A percentile compares a stretch with the other conserved stretches of the same genome.
Conservation (phyloP, 2,329 filamentous ascomycete genomes). For the Exserohilum turcica region DNA sequence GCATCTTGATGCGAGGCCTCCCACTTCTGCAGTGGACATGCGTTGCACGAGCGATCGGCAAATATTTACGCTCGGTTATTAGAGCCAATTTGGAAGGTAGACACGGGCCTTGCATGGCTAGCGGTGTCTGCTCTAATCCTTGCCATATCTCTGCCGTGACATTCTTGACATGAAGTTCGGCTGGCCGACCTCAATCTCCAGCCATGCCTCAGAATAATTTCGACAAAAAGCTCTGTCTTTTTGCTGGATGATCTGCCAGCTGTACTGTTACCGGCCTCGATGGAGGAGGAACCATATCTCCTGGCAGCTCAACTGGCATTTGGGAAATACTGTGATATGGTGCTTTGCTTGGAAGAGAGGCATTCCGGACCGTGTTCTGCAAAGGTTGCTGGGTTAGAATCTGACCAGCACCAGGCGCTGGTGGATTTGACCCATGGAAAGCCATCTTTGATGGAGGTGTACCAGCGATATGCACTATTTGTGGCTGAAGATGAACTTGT, state of each 20-base stretch:
- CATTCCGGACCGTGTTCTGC: neutral
- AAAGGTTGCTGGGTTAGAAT: neutral
- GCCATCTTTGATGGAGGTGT: slow-evolving; percentile 4
- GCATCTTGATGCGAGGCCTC: slow-evolving; percentile 14
- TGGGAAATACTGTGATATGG: neutral
- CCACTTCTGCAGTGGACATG: slow-evolving; percentile 7
- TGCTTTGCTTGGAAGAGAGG: neutral
- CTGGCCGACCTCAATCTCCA: neutral
- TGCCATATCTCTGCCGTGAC: neutral
- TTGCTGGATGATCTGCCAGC: slow-evolving; percentile 2
- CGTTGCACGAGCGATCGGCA: slow-evolving; percentile 10
- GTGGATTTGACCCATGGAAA: neutral
- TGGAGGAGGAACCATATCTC: slow-evolving; percentile 13
- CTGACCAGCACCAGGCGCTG: neutral
- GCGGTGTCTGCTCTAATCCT: neutral
- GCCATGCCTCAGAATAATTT: slow-evolving; percentile 23
- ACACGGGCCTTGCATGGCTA: slow-evolving; percentile 4
- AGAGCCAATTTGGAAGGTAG: slow-evolving; percentile 16
- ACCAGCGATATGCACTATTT: slow-evolving; percentile 9
- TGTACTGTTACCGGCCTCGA: slow-evolving; percentile 13
- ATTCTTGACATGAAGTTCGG: neutral
- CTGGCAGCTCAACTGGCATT: neutral
- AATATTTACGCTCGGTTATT: slow-evolving; percentile 4
- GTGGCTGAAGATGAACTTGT: slow-evolving; percentile 14
- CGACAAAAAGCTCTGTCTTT: slow-evolving; percentile 32